Evolutionary conservation across 2,329 filamentous ascomycete species (phyloP).

Genomic region (Dactylellina leptospora): DNA sequence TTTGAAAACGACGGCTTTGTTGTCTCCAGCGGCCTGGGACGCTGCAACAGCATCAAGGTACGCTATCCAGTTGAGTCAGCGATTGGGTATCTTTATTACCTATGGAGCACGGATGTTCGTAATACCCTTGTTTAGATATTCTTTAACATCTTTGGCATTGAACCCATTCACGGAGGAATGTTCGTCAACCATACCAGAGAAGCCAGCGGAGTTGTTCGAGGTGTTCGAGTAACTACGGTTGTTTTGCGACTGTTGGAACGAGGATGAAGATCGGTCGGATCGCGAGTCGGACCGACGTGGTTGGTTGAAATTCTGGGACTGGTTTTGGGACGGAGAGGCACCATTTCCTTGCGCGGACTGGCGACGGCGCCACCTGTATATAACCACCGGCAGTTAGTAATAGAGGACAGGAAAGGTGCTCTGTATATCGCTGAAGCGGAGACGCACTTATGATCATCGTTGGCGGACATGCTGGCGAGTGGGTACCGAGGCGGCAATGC

Average conservation of each 20-base stretch:
- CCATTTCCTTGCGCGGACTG: constrained; percentile 45
- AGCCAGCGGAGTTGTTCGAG: constrained; percentile 28
- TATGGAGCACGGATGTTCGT: background rate
- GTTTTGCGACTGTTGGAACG: constrained; percentile 34
- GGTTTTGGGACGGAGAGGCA: constrained; percentile 33
- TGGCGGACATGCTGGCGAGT: constrained; percentile 39
- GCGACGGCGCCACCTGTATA: constrained; percentile 44
- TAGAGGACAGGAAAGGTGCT: background rate
- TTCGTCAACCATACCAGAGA: constrained; percentile 33
- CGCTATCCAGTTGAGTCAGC: constrained; percentile 5
- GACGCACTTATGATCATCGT: constrained; percentile 48
- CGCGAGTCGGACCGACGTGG: constrained; percentile 48
- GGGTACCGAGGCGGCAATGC: background rate
- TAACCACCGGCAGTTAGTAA: background rate
- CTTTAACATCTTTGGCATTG: constrained; percentile 43
- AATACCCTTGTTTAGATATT: constrained; percentile 29
- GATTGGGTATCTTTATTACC: background rate
- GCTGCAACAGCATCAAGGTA: constrained; percentile 29
- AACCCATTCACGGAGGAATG: constrained; percentile 46
- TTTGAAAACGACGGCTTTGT: constrained; percentile 40
- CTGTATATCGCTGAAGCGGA: too few species aligned
- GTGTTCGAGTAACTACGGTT: constrained; percentile 41
- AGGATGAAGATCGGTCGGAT: constrained; percentile 32
- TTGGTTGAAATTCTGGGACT: constrained; percentile 49
- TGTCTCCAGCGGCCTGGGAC: constrained; percentile 31